Evolutionary conservation across 305 asterid genomes (phyloP).

Genomic region (Fraxinus angustifolia): DNA sequence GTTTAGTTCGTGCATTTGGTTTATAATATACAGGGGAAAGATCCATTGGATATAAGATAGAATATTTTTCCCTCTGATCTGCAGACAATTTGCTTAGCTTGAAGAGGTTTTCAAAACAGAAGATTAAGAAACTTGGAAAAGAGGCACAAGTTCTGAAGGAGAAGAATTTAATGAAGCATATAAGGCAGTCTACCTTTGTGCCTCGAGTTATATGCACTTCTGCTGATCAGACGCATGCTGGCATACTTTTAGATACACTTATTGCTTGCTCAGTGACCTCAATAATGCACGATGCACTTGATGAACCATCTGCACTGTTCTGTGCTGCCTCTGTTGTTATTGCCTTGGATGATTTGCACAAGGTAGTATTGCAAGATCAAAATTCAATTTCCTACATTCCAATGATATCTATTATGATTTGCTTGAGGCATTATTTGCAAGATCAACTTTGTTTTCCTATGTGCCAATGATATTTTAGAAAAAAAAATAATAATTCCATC

Average conservation of each 20-base stretch:
- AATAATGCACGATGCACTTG: slow-evolving; percentile 56
- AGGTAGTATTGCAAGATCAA: slow-evolving; percentile 41
- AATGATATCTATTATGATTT: slow-evolving; percentile 35
- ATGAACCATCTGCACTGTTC: slow-evolving; percentile 73
- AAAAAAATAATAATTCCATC: not conserved
- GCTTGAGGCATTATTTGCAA: slow-evolving; percentile 57
- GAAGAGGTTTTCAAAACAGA: slow-evolving; percentile 83
- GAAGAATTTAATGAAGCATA: slow-evolving; percentile 55
- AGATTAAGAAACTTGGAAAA: slow-evolving; percentile 70
- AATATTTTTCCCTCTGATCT: slow-evolving; percentile 9
- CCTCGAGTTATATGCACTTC: slow-evolving; percentile 79
- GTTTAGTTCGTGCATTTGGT: not conserved
- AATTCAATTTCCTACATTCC: slow-evolving; percentile 15
- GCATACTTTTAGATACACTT: slow-evolving; percentile 63
- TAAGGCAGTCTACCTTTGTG: slow-evolving; percentile 49
- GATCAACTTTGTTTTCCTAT: slow-evolving; percentile 20
- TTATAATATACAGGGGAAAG: not conserved
- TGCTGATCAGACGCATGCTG: slow-evolving; percentile 71
- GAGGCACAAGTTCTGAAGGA: slow-evolving; percentile 70
- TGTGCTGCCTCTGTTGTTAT: slow-evolving; percentile 81
- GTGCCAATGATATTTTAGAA: not conserved
- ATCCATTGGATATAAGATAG: not conserved
- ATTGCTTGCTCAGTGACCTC: slow-evolving; percentile 71
- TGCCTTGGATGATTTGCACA: slow-evolving; percentile 81
- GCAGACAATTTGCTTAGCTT: slow-evolving; percentile 75